A percentile compares a stretch with the other conserved stretches of the same genome.
Conservation (phyloP, 805 yeast genomes). For the Saccharomycopsis fibuligera region DNA sequence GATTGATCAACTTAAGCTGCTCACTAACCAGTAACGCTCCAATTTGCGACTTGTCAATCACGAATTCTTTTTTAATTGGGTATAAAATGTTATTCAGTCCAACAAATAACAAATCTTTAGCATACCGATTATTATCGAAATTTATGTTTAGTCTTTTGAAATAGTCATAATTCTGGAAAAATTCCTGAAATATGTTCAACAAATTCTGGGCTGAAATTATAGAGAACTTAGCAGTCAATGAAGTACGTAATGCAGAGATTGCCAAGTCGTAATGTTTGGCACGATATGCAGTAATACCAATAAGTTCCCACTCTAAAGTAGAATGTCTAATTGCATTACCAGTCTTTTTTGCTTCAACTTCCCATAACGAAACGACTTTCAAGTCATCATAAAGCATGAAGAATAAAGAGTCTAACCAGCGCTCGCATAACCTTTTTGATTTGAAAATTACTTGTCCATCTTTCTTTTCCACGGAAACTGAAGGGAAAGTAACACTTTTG, state of each 20-base stretch:
- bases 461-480: neutral
- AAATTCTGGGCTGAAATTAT: slow-evolving; percentile 48
- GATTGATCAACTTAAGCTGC: slow-evolving; percentile 22
- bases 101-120: slow-evolving; percentile 22
- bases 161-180: slow-evolving; percentile 23
- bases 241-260: slow-evolving; percentile 47
- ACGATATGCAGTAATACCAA: slow-evolving; percentile 50
- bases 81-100: slow-evolving; percentile 22
- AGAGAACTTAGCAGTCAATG: slow-evolving; percentile 54
- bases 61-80: slow-evolving; percentile 21
- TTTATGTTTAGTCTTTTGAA: slow-evolving; percentile 26
- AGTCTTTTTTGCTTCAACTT: slow-evolving; percentile 24
- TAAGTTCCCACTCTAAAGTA: slow-evolving; percentile 69
- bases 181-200: slow-evolving; percentile 39
- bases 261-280: slow-evolving; percentile 43
- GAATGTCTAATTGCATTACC: slow-evolving; percentile 39
- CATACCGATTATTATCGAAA: slow-evolving; percentile 15
- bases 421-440: slow-evolving; percentile 58
- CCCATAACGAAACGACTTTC: slow-evolving; percentile 27
- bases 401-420: slow-evolving; percentile 58
- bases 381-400: slow-evolving; percentile 31
- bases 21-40: slow-evolving; percentile 12
- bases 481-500: slow-evolving; percentile 1
- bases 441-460: slow-evolving; percentile 23
- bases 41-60: slow-evolving; percentile 7